These are phyloP conservation scores for Ambispora gerdemannii DNA, from an alignment of 192 early-diverging fungal genomes.

Conservation along the genomic window DNA sequence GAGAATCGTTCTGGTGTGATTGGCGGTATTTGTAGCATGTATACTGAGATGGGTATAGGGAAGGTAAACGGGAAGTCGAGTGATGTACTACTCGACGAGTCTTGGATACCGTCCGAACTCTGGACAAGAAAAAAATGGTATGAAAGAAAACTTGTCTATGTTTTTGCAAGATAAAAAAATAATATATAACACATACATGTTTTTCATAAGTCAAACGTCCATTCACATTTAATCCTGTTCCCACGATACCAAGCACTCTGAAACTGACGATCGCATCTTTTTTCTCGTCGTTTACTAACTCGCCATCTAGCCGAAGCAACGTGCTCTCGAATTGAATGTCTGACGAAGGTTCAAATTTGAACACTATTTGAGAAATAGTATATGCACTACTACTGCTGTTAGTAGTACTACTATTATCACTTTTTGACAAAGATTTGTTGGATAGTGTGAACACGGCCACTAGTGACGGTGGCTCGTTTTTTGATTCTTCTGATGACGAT, in stretches of 20 bases:
- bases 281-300: constrained; percentile 31
- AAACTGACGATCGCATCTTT: constrained; percentile 31
- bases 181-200: constrained; percentile 25
- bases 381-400: not conserved
- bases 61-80: constrained; percentile 36
- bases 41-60: constrained; percentile 46
- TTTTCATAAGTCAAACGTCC: constrained; percentile 39
- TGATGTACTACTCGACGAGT: not conserved
- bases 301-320: constrained; percentile 28
- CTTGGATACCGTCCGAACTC: not conserved
- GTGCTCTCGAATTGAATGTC: constrained; percentile 28
- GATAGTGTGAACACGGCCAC: constrained; percentile 5
- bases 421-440: constrained; percentile 2
- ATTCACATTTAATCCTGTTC: constrained; percentile 30
- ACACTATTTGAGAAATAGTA: constrained; percentile 10
- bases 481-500: constrained; percentile 11
- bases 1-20: constrained; percentile 49
- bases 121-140: not conserved
- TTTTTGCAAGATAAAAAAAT: not conserved
- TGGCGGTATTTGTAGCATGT: constrained; percentile 43
- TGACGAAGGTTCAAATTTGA: constrained; percentile 25
- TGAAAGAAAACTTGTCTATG: not conserved
- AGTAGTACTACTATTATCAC: not conserved
- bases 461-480: constrained; percentile 22
- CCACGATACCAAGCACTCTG: constrained; percentile 30